These are phyloP conservation scores for Adenanthera pavonina DNA, from an alignment of 306 rosid species.

Conservation along the genomic window DNA sequence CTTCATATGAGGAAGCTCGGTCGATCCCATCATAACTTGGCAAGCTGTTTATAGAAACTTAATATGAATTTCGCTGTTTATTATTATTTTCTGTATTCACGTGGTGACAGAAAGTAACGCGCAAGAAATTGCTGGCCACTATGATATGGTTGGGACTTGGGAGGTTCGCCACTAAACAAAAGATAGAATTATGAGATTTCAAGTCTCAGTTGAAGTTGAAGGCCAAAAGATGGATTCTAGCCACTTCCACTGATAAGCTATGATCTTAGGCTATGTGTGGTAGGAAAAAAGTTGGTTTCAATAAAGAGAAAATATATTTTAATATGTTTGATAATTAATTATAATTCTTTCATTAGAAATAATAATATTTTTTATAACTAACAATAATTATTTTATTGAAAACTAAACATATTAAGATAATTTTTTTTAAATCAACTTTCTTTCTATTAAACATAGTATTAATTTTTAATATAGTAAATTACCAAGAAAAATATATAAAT, in stretches of 20 bases:
- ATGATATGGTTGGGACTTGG: background rate
- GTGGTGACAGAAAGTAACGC: background rate
- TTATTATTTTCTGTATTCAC: background rate
- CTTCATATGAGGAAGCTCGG: slow-evolving; percentile 18
- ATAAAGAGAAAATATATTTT: too few species aligned
- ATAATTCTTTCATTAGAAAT: too few species aligned
- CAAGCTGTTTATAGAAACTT: slow-evolving; percentile 18
- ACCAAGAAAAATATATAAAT: background rate
- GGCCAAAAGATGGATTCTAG: background rate
- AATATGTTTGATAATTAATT: too few species aligned
- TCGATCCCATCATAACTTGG: background rate
- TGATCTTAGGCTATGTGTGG: background rate
- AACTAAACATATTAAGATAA: too few species aligned
- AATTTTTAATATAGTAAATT: background rate
- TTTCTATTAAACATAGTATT: too few species aligned
- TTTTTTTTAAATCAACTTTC: too few species aligned
- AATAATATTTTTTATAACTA: too few species aligned
- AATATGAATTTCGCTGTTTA: background rate
- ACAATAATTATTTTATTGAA: too few species aligned
- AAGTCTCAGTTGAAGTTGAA: background rate
- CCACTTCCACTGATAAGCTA: background rate
- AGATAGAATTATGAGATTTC: background rate
- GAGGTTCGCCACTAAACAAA: background rate
- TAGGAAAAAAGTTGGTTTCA: too few species aligned
- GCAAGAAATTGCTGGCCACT: slow-evolving; percentile 4